Base-by-base conservation (phyloP, 306 rosid species). In the Fagus crenata region DNA sequence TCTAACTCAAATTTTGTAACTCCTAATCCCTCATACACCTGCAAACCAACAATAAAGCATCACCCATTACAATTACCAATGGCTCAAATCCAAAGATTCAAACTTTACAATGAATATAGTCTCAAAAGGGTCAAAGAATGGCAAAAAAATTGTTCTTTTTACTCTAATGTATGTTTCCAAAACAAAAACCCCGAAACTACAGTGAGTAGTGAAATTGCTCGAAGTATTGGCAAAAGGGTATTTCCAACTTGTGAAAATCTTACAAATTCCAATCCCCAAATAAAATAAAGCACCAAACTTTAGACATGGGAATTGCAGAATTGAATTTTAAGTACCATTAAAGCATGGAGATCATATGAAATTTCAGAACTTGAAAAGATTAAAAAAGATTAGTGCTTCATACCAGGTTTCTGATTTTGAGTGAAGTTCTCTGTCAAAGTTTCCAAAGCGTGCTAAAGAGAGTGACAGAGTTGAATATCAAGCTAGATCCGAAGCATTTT, bases 381-480 rank as follows among this genome's bases (percentile, higher is more conserved):
- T 0, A 12, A 53, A 72, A 73, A 33, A 63, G 53, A 60, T 75
- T 0, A 69, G 35, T 22, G 22, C 56, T 36, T 43, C 84, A 67
- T 84, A 84, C 82, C 86, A 61, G 73, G 56, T 56, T 64, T 53
- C n/a, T 32, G 41, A 73, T 37, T 22, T 3, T 49, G 32, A 13
- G 15, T 46, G 51, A 39, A 2, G 49, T 22, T 43, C 55, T 36
- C 71, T 54, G 65, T 43, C 32, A 11, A 43, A 58, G 33, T 40
- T 43, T 37, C 46, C 60, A 40, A 36, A 55, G 31, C 8, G 64
- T 53, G 42, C 60, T 7, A 7, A 22, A 39, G 69, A 43, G 40
- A 78, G 64, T 14, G 73, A 41, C 32, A 3, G 49, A 68, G 73
- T 35, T 39, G 37, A 56, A 54, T 60, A 56, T 2, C 41, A 65